Base-by-base conservation (phyloP, 306 rosid species). In the Begonia peltatifolia region DNA sequence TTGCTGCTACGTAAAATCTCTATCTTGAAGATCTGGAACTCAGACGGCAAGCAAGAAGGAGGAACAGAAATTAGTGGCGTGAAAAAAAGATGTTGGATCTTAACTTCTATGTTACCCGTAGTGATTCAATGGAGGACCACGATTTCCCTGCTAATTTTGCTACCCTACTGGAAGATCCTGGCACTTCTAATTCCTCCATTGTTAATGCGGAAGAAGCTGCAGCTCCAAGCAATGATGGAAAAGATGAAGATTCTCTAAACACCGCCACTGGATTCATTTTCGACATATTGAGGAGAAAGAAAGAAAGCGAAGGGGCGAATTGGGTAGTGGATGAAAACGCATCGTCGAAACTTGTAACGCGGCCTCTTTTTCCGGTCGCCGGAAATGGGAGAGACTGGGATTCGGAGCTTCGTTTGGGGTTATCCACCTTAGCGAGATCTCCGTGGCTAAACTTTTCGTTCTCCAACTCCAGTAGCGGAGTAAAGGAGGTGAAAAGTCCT, bases 401-500 rank as follows among this genome's bases (percentile, higher is more conserved):
- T 35, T 48, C 54, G 11, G 43, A 44, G 6, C 18, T 23, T 5
- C 5, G 53, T 57, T 23, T 2, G 30, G 57, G 53, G 36, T 43
- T 53, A 41, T 50, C 73, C 12, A 42, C 74, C 14, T 35, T 67
- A 14, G 42, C 62, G 15, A 63, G 66, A 42, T 62, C 71, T 65
- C 76, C 73, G 61, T 63, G 83, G 76, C 53, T 77, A 61, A 77
- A 77, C 58, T 42, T 77, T 47, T 73, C 79, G 44, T 56, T 65
- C 44, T 56, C 75, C 2, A 69, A 69, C 58, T 72, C 70, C 0
- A 59, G 58, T 7, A 50, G 61, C 11, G 58, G 55, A 3, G 59
- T 42, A 14, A 42, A 52, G 12, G 76, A 77, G 67, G 44, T 66
- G 57, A 65, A 18, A 56, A n/a, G 54, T 55, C n/a, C 53, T 42